Evolutionary conservation across 176 grass and related monocot genomes (phyloP), one percentile per base, ranked within the genome.

Genomic region (Musa itinerans): DNA sequence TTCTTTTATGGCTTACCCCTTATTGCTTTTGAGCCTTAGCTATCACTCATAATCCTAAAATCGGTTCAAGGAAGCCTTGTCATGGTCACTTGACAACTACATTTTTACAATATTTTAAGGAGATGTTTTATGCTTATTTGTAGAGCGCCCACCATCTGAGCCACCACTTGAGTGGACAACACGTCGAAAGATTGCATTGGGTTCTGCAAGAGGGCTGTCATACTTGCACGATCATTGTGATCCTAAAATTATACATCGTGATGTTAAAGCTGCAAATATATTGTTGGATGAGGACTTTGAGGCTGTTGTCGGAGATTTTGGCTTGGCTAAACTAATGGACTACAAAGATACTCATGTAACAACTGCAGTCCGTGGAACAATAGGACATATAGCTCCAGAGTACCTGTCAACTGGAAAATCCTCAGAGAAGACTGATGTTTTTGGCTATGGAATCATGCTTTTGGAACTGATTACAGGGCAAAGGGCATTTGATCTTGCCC

Each of bases 401-500:
- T 71, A 71, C 68, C 48, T 71, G 8, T 71, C 68, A 71, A 71
- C 68, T 71, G 68, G 68, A 71, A 71, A 71, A 50, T 71, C 68
- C 14, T 71, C 68, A 20, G 68, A 71, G 34, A 71, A 71, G 68
- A 71, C 68, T 50, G 68, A 71, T 71, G 68, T 71, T 71, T 71
- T 71, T 21, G 68, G 68, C 8, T 71, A 20, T 52, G 68, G 68
- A 71, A 71, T 71, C 17, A 71, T 71, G 68, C 68, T 71, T 71
- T 71, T 71, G 68, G 68, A 71, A 71, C 43, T 71, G 68, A 71
- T 71, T 52, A 71, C 68, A 19, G 68, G 68, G n/a, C 68, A 71
- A 71, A 71, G 68, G 43, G 68, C 68, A 71, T 71, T 71, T 71
- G 68, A 71, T n/a, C 68, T 71, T 71, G 68, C 68, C 27, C 68